A percentile compares a stretch with the other conserved stretches of the same genome.
Evolutionary conservation across 148 eudicot genomes (phyloP).

Genomic region (Camellia granthamiana): DNA sequence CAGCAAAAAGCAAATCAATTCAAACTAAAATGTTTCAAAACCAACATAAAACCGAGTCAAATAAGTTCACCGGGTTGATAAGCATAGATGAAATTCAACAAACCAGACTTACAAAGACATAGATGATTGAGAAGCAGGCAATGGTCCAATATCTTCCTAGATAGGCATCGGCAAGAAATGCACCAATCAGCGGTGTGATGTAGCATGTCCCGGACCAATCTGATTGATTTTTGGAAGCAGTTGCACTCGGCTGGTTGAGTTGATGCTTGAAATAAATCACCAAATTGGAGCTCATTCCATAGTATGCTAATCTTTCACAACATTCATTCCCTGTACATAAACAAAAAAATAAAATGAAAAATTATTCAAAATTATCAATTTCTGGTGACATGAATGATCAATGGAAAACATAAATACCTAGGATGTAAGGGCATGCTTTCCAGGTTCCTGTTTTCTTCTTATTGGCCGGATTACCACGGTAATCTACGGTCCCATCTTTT

Average conservation of each 20-base stretch:
- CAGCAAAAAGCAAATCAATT: too few relatives aligned
- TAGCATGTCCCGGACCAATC: slow-evolving; percentile 59
- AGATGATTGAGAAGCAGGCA: slow-evolving; percentile 46
- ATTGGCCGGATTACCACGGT: slow-evolving; percentile 38
- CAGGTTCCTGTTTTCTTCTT: slow-evolving; percentile 45
- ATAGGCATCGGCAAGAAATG: slow-evolving; percentile 53
- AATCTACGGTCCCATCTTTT: slow-evolving; percentile 50
- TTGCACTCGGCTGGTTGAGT: slow-evolving; percentile 38
- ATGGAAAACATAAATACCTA: slow-evolving; percentile 21
- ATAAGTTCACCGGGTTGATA: neutral
- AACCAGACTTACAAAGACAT: slow-evolving; percentile 36
- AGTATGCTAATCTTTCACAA: slow-evolving; percentile 52
- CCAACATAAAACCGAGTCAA: neutral
- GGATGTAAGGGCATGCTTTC: slow-evolving; percentile 52
- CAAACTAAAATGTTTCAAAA: neutral
- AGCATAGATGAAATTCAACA: neutral
- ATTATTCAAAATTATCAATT: neutral
- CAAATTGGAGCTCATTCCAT: slow-evolving; percentile 52
- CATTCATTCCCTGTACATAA: slow-evolving; percentile 45
- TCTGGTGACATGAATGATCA: neutral
- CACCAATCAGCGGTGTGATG: slow-evolving; percentile 44
- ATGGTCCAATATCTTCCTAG: slow-evolving; percentile 57
- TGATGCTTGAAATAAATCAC: slow-evolving; percentile 43
- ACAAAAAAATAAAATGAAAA: neutral
- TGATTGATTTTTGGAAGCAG: slow-evolving; percentile 39